Percentiles rank a stretch among this genome's conserved stretches.
phyloP scores from a whole-genome alignment of 2,329 filamentous ascomycete genomes.

The Aspergillus caelatus region DNA sequence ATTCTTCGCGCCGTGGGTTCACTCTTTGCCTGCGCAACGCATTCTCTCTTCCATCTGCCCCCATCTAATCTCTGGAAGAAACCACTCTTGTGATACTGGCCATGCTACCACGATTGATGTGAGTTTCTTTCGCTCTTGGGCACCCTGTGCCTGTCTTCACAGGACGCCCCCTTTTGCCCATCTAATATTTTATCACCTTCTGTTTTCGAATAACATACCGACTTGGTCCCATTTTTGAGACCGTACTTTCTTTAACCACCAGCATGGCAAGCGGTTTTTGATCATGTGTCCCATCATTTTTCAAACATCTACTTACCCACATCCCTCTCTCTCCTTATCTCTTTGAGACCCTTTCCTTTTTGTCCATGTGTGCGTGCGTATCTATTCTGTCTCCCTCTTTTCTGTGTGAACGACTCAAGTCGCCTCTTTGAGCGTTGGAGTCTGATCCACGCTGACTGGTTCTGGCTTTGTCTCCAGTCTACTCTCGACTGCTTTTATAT shows the following conservation, averaged over 20 bases:
- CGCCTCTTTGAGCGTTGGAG: background rate
- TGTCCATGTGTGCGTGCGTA: slow-evolving; percentile 3
- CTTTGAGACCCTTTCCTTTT: slow-evolving; percentile 6
- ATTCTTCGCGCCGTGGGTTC: slow-evolving; percentile 16
- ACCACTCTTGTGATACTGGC: slow-evolving; percentile 25
- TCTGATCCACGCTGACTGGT: background rate
- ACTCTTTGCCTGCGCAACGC: slow-evolving; percentile 23
- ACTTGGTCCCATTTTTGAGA: slow-evolving; percentile 9
- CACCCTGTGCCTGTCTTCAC: slow-evolving; percentile 16
- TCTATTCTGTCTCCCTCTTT: background rate
- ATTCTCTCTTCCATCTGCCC: slow-evolving; percentile 15
- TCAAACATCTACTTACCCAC: slow-evolving; percentile 1
- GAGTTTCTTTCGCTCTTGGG: slow-evolving; percentile 28
- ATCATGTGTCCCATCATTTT: slow-evolving; percentile 22
- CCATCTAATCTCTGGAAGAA: slow-evolving; percentile 12
- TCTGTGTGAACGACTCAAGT: background rate
- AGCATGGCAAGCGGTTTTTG: slow-evolving; percentile 16
- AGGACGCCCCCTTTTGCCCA: slow-evolving; percentile 15
- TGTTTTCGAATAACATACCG: slow-evolving; percentile 11
- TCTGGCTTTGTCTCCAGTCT: background rate
- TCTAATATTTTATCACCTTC: slow-evolving; percentile 14
- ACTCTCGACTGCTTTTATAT: slow-evolving; percentile 6
- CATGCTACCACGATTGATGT: slow-evolving; percentile 39
- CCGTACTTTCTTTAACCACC: slow-evolving; percentile 4
- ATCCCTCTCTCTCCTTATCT: slow-evolving; percentile 12